Conservation (phyloP, 2,329 filamentous ascomycete species). For the Aspergillus pseudoglaucus region DNA sequence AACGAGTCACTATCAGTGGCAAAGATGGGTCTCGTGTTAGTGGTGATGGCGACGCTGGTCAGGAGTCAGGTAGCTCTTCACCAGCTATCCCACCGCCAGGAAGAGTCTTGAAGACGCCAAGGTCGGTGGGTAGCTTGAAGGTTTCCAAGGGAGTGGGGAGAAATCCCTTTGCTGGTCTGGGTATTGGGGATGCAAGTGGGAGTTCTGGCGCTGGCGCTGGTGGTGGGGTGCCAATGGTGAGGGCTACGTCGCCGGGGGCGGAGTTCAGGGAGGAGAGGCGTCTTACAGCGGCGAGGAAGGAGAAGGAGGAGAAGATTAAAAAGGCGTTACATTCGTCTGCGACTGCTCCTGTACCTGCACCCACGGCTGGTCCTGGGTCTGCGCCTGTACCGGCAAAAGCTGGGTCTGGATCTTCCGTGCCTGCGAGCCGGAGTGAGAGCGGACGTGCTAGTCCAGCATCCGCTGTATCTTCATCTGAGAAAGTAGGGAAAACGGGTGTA, state of each 20-base stretch:
- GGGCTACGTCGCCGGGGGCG: slow-evolving; percentile 37
- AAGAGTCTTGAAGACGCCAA: neutral
- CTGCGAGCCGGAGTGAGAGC: neutral
- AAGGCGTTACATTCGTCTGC: slow-evolving; percentile 18
- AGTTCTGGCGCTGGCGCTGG: neutral
- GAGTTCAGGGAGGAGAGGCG: slow-evolving; percentile 32
- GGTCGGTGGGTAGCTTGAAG: slow-evolving; percentile 27
- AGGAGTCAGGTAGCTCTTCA: slow-evolving; percentile 9
- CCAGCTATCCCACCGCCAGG: neutral
- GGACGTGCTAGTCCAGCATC: slow-evolving; percentile 7
- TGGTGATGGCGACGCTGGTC: slow-evolving; percentile 7
- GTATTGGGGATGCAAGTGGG: slow-evolving; percentile 1
- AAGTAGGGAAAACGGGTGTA: neutral
- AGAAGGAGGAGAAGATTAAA: slow-evolving; percentile 24
- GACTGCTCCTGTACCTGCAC: slow-evolving; percentile 1
- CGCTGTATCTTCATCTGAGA: neutral
- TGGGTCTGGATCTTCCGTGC: too few species aligned
- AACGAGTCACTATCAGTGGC: slow-evolving; percentile 30
- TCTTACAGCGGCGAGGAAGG: slow-evolving; percentile 20
- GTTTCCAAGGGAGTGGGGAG: slow-evolving; percentile 10
- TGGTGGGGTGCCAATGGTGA: slow-evolving; percentile 31
- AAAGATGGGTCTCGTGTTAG: neutral
- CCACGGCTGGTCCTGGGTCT: neutral
- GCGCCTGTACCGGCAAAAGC: too few species aligned
- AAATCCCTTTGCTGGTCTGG: slow-evolving; percentile 6